Conservation (phyloP, 208 protist species). For the Naegleria gruberi region DNA sequence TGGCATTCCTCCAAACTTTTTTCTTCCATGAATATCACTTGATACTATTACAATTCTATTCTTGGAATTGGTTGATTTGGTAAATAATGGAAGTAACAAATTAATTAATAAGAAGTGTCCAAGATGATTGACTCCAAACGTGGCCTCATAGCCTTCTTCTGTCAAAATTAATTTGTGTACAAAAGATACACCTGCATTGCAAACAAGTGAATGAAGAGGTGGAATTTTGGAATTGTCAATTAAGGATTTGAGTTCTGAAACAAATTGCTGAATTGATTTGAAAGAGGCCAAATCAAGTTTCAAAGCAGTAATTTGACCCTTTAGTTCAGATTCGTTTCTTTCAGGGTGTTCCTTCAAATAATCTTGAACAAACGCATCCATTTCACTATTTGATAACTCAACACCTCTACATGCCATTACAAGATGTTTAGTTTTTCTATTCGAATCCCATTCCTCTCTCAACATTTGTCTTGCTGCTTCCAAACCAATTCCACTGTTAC, state of each 20-base stretch:
- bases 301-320: background rate
- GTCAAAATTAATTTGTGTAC: background rate
- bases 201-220: background rate
- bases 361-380: background rate
- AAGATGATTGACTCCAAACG: constrained; percentile 5
- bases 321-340: background rate
- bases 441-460: background rate
- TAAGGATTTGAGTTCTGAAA: too few species aligned
- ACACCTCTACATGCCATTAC: background rate
- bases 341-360: too few species aligned
- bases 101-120: constrained; percentile 8
- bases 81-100: background rate
- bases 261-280: background rate
- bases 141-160: background rate
- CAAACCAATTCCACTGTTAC: background rate
- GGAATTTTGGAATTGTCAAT: background rate
- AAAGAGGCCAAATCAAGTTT: background rate
- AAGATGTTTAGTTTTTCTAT: background rate
- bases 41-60: background rate
- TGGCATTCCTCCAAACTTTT: background rate
- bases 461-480: background rate
- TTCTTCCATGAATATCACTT: background rate
- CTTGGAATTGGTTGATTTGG: background rate
- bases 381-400: background rate
- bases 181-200: background rate